phyloP scores from a whole-genome alignment of 768 basidiomycete genomes.

The Lactarius akahatsu region DNA sequence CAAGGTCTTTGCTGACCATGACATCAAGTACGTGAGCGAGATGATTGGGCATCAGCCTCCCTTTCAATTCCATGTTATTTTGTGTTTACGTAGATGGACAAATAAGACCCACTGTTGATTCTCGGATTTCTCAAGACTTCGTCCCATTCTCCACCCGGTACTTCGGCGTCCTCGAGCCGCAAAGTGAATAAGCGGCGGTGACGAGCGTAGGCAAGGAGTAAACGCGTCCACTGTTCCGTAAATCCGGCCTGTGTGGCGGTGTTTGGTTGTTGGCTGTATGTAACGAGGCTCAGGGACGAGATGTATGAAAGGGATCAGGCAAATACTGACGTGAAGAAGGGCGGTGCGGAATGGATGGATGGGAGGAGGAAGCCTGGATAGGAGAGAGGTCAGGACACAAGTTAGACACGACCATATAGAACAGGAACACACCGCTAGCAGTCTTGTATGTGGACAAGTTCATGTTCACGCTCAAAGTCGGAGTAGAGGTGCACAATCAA shows the following conservation, averaged over 20 bases:
- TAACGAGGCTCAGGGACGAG: constrained; percentile 23
- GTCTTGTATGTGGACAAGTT: constrained; percentile 21
- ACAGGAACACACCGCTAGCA: constrained; percentile 9
- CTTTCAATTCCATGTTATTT: constrained; percentile 37
- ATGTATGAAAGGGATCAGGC: constrained; percentile 4
- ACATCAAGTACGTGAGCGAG: constrained; percentile 54
- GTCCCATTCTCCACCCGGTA: constrained; percentile 68
- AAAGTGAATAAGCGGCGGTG: constrained; percentile 64
- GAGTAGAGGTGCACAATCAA: background rate
- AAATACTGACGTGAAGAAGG: constrained; percentile 78
- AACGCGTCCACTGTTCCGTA: constrained; percentile 72
- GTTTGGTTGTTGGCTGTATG: constrained; percentile 70
- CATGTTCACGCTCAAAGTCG: constrained; percentile 6
- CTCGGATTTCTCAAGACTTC: constrained; percentile 74
- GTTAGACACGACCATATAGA: background rate
- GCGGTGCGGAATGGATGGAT: constrained; percentile 78
- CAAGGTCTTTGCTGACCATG: constrained; percentile 64
- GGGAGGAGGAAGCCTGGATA: constrained; percentile 69
- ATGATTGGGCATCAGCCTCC: constrained; percentile 58
- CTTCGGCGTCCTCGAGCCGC: constrained; percentile 71
- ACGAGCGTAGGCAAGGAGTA: constrained; percentile 73
- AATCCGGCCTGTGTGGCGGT: constrained; percentile 59
- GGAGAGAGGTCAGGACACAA: background rate
- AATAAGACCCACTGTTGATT: constrained; percentile 62
- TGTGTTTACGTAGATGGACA: background rate